Base-by-base conservation (phyloP, 352 stramenopile genomes). In the Elongisporangium prolatum region DNA sequence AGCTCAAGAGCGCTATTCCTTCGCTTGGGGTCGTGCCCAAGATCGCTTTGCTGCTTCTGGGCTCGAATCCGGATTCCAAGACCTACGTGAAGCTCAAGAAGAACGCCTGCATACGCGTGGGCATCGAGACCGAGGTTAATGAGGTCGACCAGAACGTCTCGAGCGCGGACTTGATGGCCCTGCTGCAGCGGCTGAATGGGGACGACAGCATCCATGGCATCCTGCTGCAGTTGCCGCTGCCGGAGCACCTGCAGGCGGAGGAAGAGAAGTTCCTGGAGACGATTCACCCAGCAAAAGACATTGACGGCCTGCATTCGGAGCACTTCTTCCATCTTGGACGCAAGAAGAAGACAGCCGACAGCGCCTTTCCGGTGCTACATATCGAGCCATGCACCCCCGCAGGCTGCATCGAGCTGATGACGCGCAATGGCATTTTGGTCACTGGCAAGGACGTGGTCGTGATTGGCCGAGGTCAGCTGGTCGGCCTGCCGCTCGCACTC, bases 21-120 rank as follows among this genome's bases (percentile, higher is more conserved):
- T 25, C 57, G 8, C 22, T 68, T 37, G 53, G 50, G 25, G 57
- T 83, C 16, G 48, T 21, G 21, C 96, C 96, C 28, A 94, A 95
- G 7, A 71, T 99, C n/a, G 95, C 91, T 50, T 80, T 98, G 8
- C 86, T 98, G 53, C 76, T 99, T 8, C 77, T 76, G 21, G 96
- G 98, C 72, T 98, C 92, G 18, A 91, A 89, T 34, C 89, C 95
- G 40, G 96, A 98, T 66, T 97, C 88, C 21, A 71, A 76, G 17
- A 96, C 91, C n/a, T 99, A 98, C 65, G 95, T 98, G 25, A 84
- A 94, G 4, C 98, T 98, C 83, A 99, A 99, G 74, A 98, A 99
- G 72, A 98, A 98, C 68, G 97, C 97, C 16, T 98, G 93, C 71
- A 89, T 71, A 20, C 93, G 98, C 59, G 85, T 97, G 21, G 97